Percentiles rank a stretch among this genome's conserved stretches.
phyloP scores from a whole-genome alignment of 441 rosid species.

The Adansonia rubrostipa region DNA sequence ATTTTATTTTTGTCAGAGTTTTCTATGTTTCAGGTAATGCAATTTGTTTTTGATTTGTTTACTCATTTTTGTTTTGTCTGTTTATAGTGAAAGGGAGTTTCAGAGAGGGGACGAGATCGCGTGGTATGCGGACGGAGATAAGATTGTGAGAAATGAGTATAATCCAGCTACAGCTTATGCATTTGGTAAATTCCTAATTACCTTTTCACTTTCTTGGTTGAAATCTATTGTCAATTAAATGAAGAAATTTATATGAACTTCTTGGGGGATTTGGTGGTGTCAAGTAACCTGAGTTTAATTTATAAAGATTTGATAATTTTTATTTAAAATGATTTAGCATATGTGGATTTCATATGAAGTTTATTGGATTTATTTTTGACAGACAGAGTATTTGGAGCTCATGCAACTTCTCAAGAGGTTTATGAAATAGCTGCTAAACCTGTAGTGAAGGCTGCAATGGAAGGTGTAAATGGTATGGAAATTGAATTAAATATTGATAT shows the following conservation, averaged over 20 bases:
- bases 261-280: conserved; percentile 1
- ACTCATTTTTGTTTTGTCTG: conserved; percentile 31
- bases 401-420: conserved; percentile 74
- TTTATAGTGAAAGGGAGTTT: conserved; percentile 86
- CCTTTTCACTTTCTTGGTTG: conserved; percentile 1
- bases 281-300: neutral
- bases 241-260: neutral
- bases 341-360: neutral
- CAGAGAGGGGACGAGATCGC: conserved; percentile 96
- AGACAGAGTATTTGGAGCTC: conserved; percentile 96
- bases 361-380: conserved; percentile 31
- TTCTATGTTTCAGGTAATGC: conserved; percentile 16
- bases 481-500: conserved; percentile 8
- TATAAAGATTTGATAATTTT: neutral
- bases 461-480: conserved; percentile 89
- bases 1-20: conserved; percentile 26
- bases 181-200: conserved; percentile 62
- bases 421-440: conserved; percentile 96
- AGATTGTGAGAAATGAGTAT: conserved; percentile 83
- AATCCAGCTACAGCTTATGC: conserved; percentile 90
- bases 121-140: conserved; percentile 97
- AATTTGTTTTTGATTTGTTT: conserved; percentile 20
- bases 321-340: conserved; percentile 9
- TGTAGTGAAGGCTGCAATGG: conserved; percentile 97
- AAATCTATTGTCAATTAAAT: neutral